These are phyloP conservation scores for Cryphonectria japonica DNA, from an alignment of 2,329 filamentous ascomycete species.

Conservation along the genomic window DNA sequence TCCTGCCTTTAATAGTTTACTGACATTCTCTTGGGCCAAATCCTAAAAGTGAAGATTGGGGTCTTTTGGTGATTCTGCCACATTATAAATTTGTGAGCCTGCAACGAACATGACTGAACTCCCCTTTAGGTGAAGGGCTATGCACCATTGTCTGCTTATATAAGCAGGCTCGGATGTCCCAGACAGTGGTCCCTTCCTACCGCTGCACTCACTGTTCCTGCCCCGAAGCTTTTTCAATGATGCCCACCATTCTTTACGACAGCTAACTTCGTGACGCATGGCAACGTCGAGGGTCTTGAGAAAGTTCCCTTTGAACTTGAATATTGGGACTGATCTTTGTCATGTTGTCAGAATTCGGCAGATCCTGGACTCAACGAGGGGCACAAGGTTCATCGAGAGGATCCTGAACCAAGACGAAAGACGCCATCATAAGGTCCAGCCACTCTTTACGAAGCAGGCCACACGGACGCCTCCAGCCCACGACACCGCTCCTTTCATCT, in stretches of 20 bases:
- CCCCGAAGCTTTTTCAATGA: background rate
- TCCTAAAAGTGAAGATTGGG: background rate
- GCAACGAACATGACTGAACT: background rate
- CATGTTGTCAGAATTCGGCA: slow-evolving; percentile 65
- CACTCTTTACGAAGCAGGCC: slow-evolving; percentile 6
- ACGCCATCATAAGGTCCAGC: slow-evolving; percentile 23
- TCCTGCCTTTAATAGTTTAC: background rate
- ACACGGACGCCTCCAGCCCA: background rate
- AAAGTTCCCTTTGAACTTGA: slow-evolving; percentile 66
- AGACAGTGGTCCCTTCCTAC: background rate
- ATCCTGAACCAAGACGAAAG: slow-evolving; percentile 51
- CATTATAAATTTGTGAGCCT: background rate
- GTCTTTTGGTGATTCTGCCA: background rate
- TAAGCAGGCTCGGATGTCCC: background rate
- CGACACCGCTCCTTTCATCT: background rate
- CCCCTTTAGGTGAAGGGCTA: background rate
- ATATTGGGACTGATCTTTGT: slow-evolving; percentile 81
- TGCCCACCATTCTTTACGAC: background rate
- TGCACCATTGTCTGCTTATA: background rate
- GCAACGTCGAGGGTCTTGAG: slow-evolving; percentile 19
- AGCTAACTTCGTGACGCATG: background rate
- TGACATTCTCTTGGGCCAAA: background rate
- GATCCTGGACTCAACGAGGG: slow-evolving; percentile 54
- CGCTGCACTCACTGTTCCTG: background rate
- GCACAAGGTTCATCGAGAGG: slow-evolving; percentile 50